Percentiles rank a stretch among this genome's conserved stretches.
These are phyloP conservation scores for Mycena sanguinolenta DNA, from an alignment of 768 basidiomycete genomes.

Conservation along the genomic window DNA sequence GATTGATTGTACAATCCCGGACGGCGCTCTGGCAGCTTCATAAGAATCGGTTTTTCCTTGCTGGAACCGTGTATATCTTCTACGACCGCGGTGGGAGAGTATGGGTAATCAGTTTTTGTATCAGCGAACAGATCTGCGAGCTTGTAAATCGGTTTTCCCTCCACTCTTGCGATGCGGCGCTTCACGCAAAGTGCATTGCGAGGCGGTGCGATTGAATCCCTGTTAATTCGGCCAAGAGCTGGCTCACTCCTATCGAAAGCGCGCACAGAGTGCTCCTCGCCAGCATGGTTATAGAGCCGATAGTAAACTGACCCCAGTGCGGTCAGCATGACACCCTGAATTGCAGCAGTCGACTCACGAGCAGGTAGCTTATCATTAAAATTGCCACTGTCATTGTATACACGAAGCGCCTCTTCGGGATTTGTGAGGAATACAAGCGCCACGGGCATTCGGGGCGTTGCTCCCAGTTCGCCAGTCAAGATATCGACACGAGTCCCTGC, in stretches of 20 bases:
- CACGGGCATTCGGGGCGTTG: constrained; percentile 17
- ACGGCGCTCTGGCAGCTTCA: constrained; percentile 9
- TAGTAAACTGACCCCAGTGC: constrained; percentile 19
- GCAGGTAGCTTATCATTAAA: neutral
- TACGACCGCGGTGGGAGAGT: neutral
- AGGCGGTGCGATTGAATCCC: constrained; percentile 16
- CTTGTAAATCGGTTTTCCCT: constrained; percentile 10
- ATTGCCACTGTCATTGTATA: neutral
- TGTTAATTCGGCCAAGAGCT: neutral
- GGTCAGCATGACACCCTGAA: constrained; percentile 1
- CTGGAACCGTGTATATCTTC: neutral
- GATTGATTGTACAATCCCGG: constrained; percentile 8
- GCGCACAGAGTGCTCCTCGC: neutral
- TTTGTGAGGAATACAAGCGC: constrained; percentile 14
- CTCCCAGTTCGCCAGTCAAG: constrained; percentile 11
- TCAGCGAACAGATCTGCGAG: constrained; percentile 19
- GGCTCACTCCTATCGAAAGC: neutral
- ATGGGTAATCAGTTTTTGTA: neutral
- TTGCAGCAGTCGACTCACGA: constrained; percentile 8
- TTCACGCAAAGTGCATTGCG: constrained; percentile 10
- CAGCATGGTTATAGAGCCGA: constrained; percentile 18
- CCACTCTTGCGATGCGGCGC: constrained; percentile 13
- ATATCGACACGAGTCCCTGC: constrained; percentile 1
- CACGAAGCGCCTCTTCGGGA: neutral
- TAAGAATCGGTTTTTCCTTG: constrained; percentile 8